Percentiles rank a stretch among this genome's conserved stretches.
phyloP scores from a whole-genome alignment of 768 basidiomycete genomes.

The Mycena haematopus region DNA sequence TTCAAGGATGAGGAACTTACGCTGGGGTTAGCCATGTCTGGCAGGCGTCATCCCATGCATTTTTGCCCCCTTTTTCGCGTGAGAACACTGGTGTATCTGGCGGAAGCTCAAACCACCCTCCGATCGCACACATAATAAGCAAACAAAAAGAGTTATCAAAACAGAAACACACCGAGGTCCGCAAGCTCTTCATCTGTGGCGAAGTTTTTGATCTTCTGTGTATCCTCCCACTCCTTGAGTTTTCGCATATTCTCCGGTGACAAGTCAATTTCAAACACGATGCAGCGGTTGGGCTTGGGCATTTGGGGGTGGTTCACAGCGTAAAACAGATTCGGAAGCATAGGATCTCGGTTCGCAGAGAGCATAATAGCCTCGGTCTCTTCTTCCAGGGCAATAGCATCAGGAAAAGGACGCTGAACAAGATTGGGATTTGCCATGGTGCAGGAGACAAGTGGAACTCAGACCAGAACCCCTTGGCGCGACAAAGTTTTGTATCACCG shows the following conservation, averaged over 20 bases:
- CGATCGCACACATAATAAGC: no score
- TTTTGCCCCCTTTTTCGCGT: not conserved
- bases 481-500: no score
- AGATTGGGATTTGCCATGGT: no score
- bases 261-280: conserved; percentile 2
- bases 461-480: no score
- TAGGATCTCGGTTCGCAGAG: not conserved
- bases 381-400: not conserved
- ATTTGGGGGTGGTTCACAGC: conserved; percentile 1
- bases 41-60: conserved; percentile 10
- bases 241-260: not conserved
- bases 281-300: not conserved
- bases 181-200: conserved; percentile 2
- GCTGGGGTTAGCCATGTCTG: not conserved
- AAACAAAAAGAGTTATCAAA: no score
- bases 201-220: not conserved
- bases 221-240: not conserved
- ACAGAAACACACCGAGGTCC: not conserved
- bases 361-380: not conserved
- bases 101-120: not conserved
- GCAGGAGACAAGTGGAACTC: no score
- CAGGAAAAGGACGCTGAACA: not conserved
- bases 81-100: not conserved
- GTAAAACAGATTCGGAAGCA: conserved; percentile 1
- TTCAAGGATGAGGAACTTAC: no score